These are phyloP conservation scores for Thelephora terrestris DNA, from an alignment of 1,284 basidiomycete species.

Conservation along the genomic window DNA sequence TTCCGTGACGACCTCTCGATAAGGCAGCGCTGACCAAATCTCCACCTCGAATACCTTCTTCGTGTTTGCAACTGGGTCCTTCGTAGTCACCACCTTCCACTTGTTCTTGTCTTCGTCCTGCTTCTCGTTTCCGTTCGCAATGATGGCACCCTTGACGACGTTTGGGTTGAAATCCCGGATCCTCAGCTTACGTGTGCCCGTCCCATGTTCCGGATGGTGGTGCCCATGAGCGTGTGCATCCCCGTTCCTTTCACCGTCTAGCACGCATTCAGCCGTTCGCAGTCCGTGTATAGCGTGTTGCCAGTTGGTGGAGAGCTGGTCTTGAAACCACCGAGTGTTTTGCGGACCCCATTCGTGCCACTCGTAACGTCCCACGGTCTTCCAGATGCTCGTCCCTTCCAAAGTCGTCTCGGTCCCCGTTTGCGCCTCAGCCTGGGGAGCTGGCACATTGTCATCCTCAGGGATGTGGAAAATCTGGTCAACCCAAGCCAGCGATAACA, in stretches of 20 bases:
- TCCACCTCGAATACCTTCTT: slow-evolving; percentile 34
- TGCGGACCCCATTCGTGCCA: slow-evolving; percentile 42
- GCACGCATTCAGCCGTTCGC: slow-evolving; percentile 30
- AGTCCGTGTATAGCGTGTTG: slow-evolving; percentile 42
- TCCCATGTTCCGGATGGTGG: neutral
- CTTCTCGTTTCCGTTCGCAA: neutral
- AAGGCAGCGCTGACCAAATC: slow-evolving; percentile 35
- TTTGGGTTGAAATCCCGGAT: slow-evolving; percentile 41
- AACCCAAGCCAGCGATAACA: no score
- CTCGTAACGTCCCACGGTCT: slow-evolving; percentile 14
- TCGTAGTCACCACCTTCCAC: neutral
- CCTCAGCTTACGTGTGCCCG: slow-evolving; percentile 19
- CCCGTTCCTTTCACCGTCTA: slow-evolving; percentile 2
- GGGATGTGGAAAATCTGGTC: no score
- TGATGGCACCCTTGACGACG: slow-evolving; percentile 18
- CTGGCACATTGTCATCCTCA: neutral
- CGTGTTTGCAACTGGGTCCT: slow-evolving; percentile 22
- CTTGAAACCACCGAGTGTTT: slow-evolving; percentile 41
- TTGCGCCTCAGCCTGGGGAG: neutral
- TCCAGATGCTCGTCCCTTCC: neutral
- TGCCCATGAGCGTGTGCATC: neutral
- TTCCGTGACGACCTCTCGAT: slow-evolving; percentile 36
- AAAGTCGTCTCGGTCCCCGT: neutral
- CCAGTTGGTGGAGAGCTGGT: slow-evolving; percentile 35
- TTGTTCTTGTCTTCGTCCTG: neutral